Base-by-base conservation (phyloP, 768 basidiomycete species). In the Mycena indigotica region DNA sequence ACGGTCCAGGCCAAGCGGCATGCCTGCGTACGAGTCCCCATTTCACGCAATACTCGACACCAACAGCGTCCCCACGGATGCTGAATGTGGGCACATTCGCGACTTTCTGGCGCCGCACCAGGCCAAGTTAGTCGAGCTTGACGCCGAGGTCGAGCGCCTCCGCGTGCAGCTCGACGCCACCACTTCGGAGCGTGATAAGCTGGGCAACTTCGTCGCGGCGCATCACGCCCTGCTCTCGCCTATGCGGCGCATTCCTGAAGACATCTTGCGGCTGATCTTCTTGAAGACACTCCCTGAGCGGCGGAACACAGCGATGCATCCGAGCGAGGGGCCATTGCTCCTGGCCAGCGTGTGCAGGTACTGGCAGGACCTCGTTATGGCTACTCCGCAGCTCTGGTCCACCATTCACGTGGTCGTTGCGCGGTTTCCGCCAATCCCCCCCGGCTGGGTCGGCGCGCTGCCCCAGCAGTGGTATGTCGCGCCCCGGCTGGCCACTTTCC, bases 201-300 rank as follows among this genome's bases (percentile, higher is more conserved):
- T 59, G 23, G 28, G 30, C 21, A 21, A 16, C 3, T 49, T 53
- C 28, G 50, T 58, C 29, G 32, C 48, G 2, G 6, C 39, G 13
- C 57, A 53, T 53, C 21, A 50, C 5, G 48, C 58, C 0, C 35
- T 55, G 38, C 32, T 55, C 5, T 53, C 57, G 0, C 58, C 58
- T 3, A 28, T 28, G 21, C 57, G 57, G 13, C 26, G 57, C 17
- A 39, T 53, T 1, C 57, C n/a, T n/a, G n/a, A n/a, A n/a, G n/a
- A n/a, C n/a, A n/a, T n/a, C n/a, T n/a, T n/a, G n/a, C n/a, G n/a
- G 52, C 35, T 38, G 12, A 10, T 38, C 10, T 38, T 38, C 35
- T n/a, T 38, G 12, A 38, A 38, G n/a, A 38, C 35, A n/a, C 35
- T 38, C 35, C 10, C 35, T 10, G 35, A 38, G n/a, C 10, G n/a